A percentile compares a stretch with the other conserved stretches of the same genome.
Evolutionary conservation across 768 basidiomycete species (phyloP).

Genomic region (Tricholoma sp.): DNA sequence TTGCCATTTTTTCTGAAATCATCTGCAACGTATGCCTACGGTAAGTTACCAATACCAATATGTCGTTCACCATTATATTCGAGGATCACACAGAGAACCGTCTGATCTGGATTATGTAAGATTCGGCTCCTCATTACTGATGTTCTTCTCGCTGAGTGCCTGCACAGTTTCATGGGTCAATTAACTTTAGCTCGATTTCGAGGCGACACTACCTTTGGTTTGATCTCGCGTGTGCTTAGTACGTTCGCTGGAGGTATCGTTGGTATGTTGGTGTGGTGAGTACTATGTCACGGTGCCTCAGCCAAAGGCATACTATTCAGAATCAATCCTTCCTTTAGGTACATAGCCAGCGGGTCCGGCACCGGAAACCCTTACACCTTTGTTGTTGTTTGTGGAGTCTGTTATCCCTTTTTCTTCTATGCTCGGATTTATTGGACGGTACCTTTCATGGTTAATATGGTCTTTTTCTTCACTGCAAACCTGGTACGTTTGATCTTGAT

Average conservation of each 20-base stretch:
- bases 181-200: conserved; percentile 68
- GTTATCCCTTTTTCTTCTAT: conserved; percentile 70
- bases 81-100: conserved; percentile 55
- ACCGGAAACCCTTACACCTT: conserved; percentile 64
- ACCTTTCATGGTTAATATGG: conserved; percentile 62
- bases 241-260: conserved; percentile 64
- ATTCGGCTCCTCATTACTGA: neutral
- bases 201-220: conserved; percentile 69
- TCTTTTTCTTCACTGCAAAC: conserved; percentile 58
- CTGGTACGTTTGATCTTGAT: conserved; percentile 43
- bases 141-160: neutral
- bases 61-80: neutral
- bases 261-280: conserved; percentile 70
- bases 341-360: conserved; percentile 60
- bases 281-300: conserved; percentile 16
- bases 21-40: conserved; percentile 53
- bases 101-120: conserved; percentile 70
- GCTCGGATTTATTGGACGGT: conserved; percentile 74
- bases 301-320: neutral
- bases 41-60: conserved; percentile 27
- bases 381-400: conserved; percentile 60
- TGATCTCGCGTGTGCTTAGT: conserved; percentile 53
- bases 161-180: conserved; percentile 70
- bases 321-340: conserved; percentile 36
- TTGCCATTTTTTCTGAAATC: conserved; percentile 54